phyloP scores from a whole-genome alignment of 2,329 filamentous ascomycete genomes.

The Aspergillus hiratsukae region DNA sequence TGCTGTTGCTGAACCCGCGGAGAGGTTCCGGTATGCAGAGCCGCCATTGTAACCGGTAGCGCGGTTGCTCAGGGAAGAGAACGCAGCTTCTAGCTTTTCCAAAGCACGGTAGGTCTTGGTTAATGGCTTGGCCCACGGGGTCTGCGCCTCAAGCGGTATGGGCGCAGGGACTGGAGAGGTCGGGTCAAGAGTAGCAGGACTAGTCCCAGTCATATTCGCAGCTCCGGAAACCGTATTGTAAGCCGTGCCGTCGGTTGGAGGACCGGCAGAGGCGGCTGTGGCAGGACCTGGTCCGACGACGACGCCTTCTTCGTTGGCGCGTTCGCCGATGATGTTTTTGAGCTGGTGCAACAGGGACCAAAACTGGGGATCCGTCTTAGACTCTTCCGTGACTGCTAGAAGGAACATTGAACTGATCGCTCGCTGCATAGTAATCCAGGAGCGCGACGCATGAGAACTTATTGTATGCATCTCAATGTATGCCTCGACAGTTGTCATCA shows the following conservation, averaged over 20 bases:
- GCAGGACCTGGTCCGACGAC: slow-evolving; percentile 22
- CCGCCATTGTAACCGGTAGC: slow-evolving; percentile 13
- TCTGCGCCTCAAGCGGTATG: slow-evolving; percentile 31
- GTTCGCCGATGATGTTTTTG: slow-evolving; percentile 42
- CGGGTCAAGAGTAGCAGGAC: slow-evolving; percentile 22
- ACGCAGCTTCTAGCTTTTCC: slow-evolving; percentile 42
- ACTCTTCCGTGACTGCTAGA: slow-evolving; percentile 43
- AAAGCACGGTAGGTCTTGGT: slow-evolving; percentile 43
- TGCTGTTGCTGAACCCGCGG: slow-evolving; percentile 8
- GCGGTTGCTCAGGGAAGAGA: slow-evolving; percentile 23
- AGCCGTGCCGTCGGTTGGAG: background rate
- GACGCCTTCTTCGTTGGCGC: slow-evolving; percentile 33
- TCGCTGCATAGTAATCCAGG: slow-evolving; percentile 45
- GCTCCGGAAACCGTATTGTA: slow-evolving; percentile 25
- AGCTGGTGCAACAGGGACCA: slow-evolving; percentile 39
- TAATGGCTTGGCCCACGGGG: slow-evolving; percentile 45
- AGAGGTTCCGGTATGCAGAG: slow-evolving; percentile 18
- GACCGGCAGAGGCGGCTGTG: background rate
- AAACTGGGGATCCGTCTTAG: slow-evolving; percentile 37
- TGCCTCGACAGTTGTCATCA: slow-evolving; percentile 55
- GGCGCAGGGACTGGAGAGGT: slow-evolving; percentile 26
- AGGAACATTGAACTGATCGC: slow-evolving; percentile 46
- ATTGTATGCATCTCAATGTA: slow-evolving; percentile 53
- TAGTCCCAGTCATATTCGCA: slow-evolving; percentile 16
- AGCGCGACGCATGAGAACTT: slow-evolving; percentile 41